Percentiles rank a stretch among this genome's conserved stretches.
phyloP scores from a whole-genome alignment of 176 grass and related monocot species.

The Juncus effusus region DNA sequence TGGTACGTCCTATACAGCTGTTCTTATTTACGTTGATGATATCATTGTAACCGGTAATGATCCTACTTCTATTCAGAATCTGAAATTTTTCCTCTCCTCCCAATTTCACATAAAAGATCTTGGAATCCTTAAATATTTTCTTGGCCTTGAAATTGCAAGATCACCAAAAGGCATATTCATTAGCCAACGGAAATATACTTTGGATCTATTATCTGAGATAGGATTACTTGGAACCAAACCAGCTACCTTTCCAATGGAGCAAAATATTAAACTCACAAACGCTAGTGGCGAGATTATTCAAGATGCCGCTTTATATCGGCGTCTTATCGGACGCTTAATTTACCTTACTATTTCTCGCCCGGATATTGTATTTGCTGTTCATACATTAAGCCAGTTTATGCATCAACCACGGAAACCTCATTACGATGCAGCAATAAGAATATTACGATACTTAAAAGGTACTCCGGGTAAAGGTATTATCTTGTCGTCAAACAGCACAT shows the following conservation, averaged over 20 bases:
- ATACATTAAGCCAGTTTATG: not conserved
- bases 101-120: conserved; percentile 1
- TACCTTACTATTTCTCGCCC: not conserved
- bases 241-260: not conserved
- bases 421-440: not conserved
- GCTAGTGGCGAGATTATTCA: not conserved
- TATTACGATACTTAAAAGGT: conserved; percentile 2
- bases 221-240: conserved; percentile 4
- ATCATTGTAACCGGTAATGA: not conserved
- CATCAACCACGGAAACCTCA: not conserved
- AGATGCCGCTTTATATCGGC: not conserved
- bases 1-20: not conserved
- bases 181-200: not conserved
- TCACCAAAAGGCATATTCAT: not conserved
- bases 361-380: not conserved
- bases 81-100: not conserved
- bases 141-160: not conserved
- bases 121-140: conserved; percentile 5
- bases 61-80: not conserved
- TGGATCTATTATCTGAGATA: not conserved
- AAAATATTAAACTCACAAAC: not conserved
- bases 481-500: not conserved
- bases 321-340: not conserved
- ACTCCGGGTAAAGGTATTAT: not conserved
- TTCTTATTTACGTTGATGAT: not conserved